phyloP scores from a whole-genome alignment of 75 land plant genomes.

The Isoetes taiwanensis region DNA sequence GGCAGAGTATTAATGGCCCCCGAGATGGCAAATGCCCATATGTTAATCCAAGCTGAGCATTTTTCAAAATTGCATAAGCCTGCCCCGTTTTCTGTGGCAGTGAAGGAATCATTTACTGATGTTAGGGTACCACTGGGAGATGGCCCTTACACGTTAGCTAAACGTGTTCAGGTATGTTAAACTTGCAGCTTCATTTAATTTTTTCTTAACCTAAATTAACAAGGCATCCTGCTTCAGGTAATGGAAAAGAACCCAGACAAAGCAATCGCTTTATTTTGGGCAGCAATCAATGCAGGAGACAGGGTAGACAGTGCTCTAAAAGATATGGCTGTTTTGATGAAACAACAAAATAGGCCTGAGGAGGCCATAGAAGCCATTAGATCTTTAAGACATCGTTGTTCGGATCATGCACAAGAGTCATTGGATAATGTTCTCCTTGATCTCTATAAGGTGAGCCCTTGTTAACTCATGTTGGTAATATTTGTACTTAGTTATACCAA shows the following conservation, averaged over 20 bases:
- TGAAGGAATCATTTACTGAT: too few relatives aligned
- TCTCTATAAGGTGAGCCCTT: constrained; percentile 1
- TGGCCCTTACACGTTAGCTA: neutral
- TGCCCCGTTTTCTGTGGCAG: too few relatives aligned
- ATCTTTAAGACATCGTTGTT: neutral
- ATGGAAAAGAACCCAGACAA: neutral
- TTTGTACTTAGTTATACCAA: too few relatives aligned
- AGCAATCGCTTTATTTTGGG: constrained; percentile 2
- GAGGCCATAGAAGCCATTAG: constrained; percentile 1
- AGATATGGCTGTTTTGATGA: constrained; percentile 2
- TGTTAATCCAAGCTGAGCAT: too few relatives aligned
- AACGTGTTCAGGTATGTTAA: neutral
- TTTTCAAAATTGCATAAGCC: too few relatives aligned
- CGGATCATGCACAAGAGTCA: constrained; percentile 4
- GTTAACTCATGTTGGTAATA: too few relatives aligned
- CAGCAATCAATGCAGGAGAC: constrained; percentile 6
- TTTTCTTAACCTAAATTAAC: neutral
- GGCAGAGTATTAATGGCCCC: too few relatives aligned
- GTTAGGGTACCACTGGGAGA: constrained; percentile 2
- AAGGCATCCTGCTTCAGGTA: neutral
- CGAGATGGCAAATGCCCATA: too few relatives aligned
- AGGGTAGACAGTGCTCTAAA: constrained; percentile 3
- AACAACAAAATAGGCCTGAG: constrained; percentile 8
- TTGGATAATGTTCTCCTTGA: neutral
- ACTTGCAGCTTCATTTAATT: neutral